Evolutionary conservation across 108 stramenopile genomes (phyloP).

Genomic region (Skeletonema tropicum): DNA sequence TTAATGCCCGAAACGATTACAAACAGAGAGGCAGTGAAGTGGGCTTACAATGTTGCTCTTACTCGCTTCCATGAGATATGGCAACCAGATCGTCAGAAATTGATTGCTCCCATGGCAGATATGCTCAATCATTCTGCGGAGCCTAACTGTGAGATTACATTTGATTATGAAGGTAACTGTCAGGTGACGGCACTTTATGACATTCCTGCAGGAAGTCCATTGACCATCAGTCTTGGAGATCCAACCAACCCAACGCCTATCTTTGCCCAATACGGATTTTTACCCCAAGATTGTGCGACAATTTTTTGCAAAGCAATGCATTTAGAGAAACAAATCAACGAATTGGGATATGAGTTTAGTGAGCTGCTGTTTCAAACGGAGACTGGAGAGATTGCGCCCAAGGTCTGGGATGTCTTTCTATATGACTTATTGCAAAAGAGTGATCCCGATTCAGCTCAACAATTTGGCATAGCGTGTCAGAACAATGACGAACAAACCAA

Average conservation of each 20-base stretch:
- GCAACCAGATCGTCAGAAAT: slow-evolving; percentile 23
- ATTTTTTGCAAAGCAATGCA: slow-evolving; percentile 50
- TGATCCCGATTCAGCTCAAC: slow-evolving; percentile 27
- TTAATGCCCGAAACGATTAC: slow-evolving; percentile 25
- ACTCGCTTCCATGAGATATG: slow-evolving; percentile 39
- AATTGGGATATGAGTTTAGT: slow-evolving; percentile 30
- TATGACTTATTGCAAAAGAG: slow-evolving; percentile 40
- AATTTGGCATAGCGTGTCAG: slow-evolving; percentile 32
- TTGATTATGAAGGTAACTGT: slow-evolving; percentile 36
- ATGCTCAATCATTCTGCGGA: slow-evolving; percentile 40
- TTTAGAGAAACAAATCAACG: slow-evolving; percentile 23
- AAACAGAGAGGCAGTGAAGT: slow-evolving; percentile 29
- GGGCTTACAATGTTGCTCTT: slow-evolving; percentile 48
- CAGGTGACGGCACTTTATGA: slow-evolving; percentile 24
- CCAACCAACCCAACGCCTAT: slow-evolving; percentile 50
- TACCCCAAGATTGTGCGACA: slow-evolving; percentile 24
- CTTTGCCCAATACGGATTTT: slow-evolving; percentile 47
- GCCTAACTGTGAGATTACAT: slow-evolving; percentile 39
- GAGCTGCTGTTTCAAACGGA: slow-evolving; percentile 31
- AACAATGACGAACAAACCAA: slow-evolving; percentile 29
- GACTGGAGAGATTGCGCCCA: slow-evolving; percentile 42
- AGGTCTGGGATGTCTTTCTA: slow-evolving; percentile 49
- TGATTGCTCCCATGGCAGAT: slow-evolving; percentile 48
- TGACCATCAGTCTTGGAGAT: slow-evolving; percentile 39
- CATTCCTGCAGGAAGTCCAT: slow-evolving; percentile 31